Evolutionary conservation across 768 basidiomycete genomes (phyloP), one percentile per base, ranked within the genome.

Genomic region (Suillus cothurnatus): DNA sequence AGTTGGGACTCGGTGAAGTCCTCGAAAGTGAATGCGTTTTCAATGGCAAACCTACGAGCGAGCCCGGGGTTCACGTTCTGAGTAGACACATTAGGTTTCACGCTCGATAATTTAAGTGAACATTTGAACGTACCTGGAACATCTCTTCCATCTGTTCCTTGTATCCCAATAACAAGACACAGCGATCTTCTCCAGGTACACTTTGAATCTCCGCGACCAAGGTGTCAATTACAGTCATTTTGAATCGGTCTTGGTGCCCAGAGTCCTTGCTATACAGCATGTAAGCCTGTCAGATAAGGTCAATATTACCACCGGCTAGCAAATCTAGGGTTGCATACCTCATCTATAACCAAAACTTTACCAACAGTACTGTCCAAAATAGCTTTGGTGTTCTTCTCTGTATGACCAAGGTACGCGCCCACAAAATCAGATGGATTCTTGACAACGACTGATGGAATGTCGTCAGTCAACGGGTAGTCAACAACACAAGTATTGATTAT

Each of bases 191-290:
- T 3, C 89, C 88, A 0, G 86, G 86, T 0, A 82, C 81, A 55
- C 82, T 88, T 68, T 91, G 89, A 2, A 91, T 84, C 72, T 91
- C 90, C 0, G 90, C 90, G 0, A 91, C 89, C 39, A 91, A 84
- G 0, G 89, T 90, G 70, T 91, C 90, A 41, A 91, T 88, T 49
- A 91, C 90, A 0, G 87, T 82, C 1, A 88, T 88, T 67, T 89
- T 90, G 75, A 76, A 90, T 0, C 81, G 73, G 67, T 91, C 88
- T 19, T 67, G 76, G 15, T 70, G 41, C 28, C 76, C 77, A 38
- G 60, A 38, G 7, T 74, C 76, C 14, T 74, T 72, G 15, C 81
- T 79, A 67, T 89, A 86, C 7, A 91, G 76, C 86, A 88, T 88
- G 67, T 85, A 91, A 3, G 89, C 89, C 89, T 90, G n/a, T 60